Evolutionary conservation across 352 stramenopile species (phyloP).

Genomic region (Phytophthora chlamydospora): DNA sequence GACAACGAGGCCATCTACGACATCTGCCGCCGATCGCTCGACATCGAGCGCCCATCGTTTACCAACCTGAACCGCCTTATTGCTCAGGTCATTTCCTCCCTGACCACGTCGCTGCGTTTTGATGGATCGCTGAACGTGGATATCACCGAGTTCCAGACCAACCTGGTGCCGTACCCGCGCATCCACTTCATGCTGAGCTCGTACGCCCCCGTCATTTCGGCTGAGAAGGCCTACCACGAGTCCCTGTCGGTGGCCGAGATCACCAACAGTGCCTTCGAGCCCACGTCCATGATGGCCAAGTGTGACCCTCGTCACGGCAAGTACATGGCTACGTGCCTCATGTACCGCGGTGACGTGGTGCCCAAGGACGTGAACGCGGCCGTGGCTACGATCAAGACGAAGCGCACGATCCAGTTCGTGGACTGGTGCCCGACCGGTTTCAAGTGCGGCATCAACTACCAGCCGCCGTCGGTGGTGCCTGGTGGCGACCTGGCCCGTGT

Average conservation of each 20-base stretch:
- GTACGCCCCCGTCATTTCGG: constrained; percentile 98
- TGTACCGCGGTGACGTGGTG: constrained; percentile 97
- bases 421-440: constrained; percentile 98
- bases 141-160: constrained; percentile 98
- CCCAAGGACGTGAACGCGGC: constrained; percentile 94
- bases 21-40: constrained; percentile 40
- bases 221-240: constrained; percentile 98
- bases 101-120: constrained; percentile 60
- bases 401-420: constrained; percentile 98
- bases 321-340: constrained; percentile 98
- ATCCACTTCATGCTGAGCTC: constrained; percentile 99
- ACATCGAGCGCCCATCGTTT: constrained; percentile 96
- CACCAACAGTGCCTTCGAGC: constrained; percentile 98
- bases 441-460: constrained; percentile 93
- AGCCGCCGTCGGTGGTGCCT: constrained; percentile 94
- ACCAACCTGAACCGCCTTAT: constrained; percentile 97
- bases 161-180: constrained; percentile 98
- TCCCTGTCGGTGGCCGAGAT: constrained; percentile 98
- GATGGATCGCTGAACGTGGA: constrained; percentile 96
- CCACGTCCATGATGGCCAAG: constrained; percentile 99
- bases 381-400: constrained; percentile 98
- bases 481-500: constrained; percentile 95
- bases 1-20: constrained; percentile 41
- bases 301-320: constrained; percentile 99
- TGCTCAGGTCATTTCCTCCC: constrained; percentile 95